Percentiles rank a stretch among this genome's conserved stretches.
phyloP scores from a whole-genome alignment of 768 basidiomycete species.

The Leucocoprinus sp. region DNA sequence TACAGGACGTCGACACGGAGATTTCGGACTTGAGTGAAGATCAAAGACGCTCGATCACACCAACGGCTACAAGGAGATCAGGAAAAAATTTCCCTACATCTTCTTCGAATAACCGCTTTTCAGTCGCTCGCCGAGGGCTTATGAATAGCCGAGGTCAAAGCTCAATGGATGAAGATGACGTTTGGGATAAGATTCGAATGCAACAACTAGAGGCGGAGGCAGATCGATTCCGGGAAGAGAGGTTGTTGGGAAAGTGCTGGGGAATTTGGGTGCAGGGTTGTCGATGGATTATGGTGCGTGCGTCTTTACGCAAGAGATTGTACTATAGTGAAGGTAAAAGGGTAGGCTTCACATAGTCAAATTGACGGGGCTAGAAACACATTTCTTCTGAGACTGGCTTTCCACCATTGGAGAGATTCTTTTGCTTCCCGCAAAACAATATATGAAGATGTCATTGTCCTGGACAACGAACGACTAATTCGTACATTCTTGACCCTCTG shows the following conservation, averaged over 20 bases:
- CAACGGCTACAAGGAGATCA: background rate
- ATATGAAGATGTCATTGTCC: constrained; percentile 32
- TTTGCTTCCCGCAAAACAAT: constrained; percentile 28
- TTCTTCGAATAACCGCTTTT: constrained; percentile 9
- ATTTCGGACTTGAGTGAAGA: constrained; percentile 5
- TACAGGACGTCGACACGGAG: constrained; percentile 9
- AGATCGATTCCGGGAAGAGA: constrained; percentile 55
- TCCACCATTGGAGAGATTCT: constrained; percentile 55
- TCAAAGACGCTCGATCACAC: background rate
- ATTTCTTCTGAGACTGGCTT: constrained; percentile 46
- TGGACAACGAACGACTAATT: constrained; percentile 38
- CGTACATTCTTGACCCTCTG: constrained; percentile 39
- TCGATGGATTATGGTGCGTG: constrained; percentile 65
- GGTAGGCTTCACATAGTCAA: constrained; percentile 67
- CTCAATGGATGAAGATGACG: constrained; percentile 61
- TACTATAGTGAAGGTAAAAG: constrained; percentile 5
- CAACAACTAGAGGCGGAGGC: constrained; percentile 65
- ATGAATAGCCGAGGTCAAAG: constrained; percentile 29
- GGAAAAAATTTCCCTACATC: background rate
- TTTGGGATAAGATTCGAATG: constrained; percentile 71
- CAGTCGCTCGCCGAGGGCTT: constrained; percentile 22
- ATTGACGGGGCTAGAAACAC: constrained; percentile 61
- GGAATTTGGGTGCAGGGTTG: constrained; percentile 67
- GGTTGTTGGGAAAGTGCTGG: constrained; percentile 63
- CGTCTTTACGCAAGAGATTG: background rate